Evolutionary conservation across 345 rosid species (phyloP), one percentile per base, ranked within the genome.

Genomic region (Psidium guajava): DNA sequence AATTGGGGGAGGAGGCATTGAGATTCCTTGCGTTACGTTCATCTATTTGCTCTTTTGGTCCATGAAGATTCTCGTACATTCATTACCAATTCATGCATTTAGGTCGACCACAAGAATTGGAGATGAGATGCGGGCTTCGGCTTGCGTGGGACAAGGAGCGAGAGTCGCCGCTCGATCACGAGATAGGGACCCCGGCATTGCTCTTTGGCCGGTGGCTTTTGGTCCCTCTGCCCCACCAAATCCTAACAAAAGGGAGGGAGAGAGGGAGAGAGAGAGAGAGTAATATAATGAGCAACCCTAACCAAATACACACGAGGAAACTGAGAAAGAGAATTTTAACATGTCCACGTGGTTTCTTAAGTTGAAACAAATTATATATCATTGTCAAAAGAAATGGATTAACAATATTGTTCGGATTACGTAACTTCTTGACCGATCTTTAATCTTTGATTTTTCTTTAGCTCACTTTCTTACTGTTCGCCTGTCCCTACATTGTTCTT

Each of bases 331-430:
- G 77, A 10, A 69, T 32, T 69, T 16, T 5, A 14, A 32, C 24
- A 40, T 18, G 77, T 69, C 77, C 44, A 69, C 47, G 44, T 69
- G 77, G 24, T 32, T 44, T 18, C 77, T 69, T 8, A 1, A 32
- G 47, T 18, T 1, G 44, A 32, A 0, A 61, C 74, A 0, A 11
- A 15, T 28, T 61, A 0, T 15, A 28, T 28, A 28, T 16, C 5
- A 1, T 9, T 16, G 74, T 7, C 22, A 64, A 64, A 64, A 64
- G 44, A 28, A 16, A 16, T 16, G 44, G 0, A 28, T 28, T 28
- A 8, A 64, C 75, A 28, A 64, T 28, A 32, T 21, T 7, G 16
- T 64, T 28, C 1, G 6, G 12, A 28, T 64, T 11, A 64, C 4
- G 44, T 64, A 16, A 28, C 42, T 64, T 64, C 75, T 15, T 64